Evolutionary conservation across 2,329 filamentous ascomycete genomes (phyloP).

Genomic region (Pseudocercospora crystallina): DNA sequence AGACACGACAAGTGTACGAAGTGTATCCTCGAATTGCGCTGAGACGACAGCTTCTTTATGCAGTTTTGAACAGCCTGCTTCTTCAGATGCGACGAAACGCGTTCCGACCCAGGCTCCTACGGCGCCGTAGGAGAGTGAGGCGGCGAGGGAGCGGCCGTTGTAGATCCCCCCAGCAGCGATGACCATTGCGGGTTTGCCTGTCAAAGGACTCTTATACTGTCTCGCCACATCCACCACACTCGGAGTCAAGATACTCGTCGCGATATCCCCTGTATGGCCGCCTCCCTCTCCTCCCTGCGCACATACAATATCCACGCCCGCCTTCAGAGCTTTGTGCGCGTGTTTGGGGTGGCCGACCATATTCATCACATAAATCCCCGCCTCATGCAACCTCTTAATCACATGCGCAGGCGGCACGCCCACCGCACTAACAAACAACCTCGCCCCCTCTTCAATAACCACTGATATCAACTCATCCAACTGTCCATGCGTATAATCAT

Average conservation of each 20-base stretch:
- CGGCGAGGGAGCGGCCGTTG: slow-evolving; percentile 77
- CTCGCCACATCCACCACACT: slow-evolving; percentile 81
- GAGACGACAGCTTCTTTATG: slow-evolving; percentile 82
- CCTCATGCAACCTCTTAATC: slow-evolving; percentile 73
- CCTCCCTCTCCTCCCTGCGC: slow-evolving; percentile 92
- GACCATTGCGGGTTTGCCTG: slow-evolving; percentile 71
- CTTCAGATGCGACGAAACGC: slow-evolving; percentile 78
- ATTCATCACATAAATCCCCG: slow-evolving; percentile 87
- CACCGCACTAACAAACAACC: slow-evolving; percentile 82
- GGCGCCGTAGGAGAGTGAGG: slow-evolving; percentile 82
- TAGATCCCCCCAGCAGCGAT: slow-evolving; percentile 86
- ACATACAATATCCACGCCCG: slow-evolving; percentile 87
- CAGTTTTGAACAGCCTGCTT: slow-evolving; percentile 76
- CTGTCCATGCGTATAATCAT: slow-evolving; percentile 90
- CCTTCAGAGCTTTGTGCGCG: slow-evolving; percentile 80
- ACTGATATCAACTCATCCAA: slow-evolving; percentile 86
- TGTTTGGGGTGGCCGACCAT: slow-evolving; percentile 95
- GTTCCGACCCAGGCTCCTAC: slow-evolving; percentile 92
- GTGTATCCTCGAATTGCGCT: slow-evolving; percentile 77
- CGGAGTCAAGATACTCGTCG: slow-evolving; percentile 82
- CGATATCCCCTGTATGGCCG: slow-evolving; percentile 86
- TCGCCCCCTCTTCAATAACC: slow-evolving; percentile 78
- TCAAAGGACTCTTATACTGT: slow-evolving; percentile 68
- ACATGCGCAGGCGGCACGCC: slow-evolving; percentile 76
- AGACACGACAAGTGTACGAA: slow-evolving; percentile 77